A percentile compares a stretch with the other conserved stretches of the same genome.
Evolutionary conservation across 1,284 basidiomycete species (phyloP).

Genomic region (Rhodotorula sp.): DNA sequence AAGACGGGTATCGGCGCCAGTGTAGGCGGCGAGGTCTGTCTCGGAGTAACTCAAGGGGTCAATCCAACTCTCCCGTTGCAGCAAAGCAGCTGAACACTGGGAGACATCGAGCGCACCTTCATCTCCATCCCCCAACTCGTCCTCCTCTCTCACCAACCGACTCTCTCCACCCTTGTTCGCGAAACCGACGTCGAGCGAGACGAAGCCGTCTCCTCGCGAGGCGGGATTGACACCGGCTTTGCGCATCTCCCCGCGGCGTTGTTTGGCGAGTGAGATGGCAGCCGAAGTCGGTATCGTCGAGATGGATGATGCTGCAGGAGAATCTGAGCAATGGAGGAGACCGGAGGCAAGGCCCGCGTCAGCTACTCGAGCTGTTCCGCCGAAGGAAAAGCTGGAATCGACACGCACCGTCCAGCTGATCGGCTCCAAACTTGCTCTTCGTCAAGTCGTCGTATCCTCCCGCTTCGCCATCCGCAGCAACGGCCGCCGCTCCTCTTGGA

Average conservation of each 20-base stretch:
- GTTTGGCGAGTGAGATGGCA: slow-evolving; percentile 30
- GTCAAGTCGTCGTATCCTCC: slow-evolving; percentile 34
- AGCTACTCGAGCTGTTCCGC: neutral
- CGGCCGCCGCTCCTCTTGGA: neutral
- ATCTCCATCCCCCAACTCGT: slow-evolving; percentile 87
- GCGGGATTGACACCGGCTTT: slow-evolving; percentile 4
- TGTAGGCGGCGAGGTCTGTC: slow-evolving; percentile 84
- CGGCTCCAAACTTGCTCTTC: slow-evolving; percentile 40
- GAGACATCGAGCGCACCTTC: slow-evolving; percentile 63
- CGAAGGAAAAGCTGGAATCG: neutral
- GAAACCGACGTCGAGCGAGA: slow-evolving; percentile 69
- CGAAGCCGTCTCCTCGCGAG: slow-evolving; percentile 64
- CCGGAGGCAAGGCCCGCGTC: neutral
- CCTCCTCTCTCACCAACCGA: slow-evolving; percentile 82
- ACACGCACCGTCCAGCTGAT: slow-evolving; percentile 56
- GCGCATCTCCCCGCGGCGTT: slow-evolving; percentile 31
- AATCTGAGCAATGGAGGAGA: neutral
- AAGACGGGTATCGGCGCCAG: slow-evolving; percentile 79
- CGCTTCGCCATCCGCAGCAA: neutral
- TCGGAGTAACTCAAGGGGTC: neutral
- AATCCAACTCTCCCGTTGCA: too few species aligned
- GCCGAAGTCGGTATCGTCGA: slow-evolving; percentile 13
- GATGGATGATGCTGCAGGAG: neutral
- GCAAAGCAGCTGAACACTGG: slow-evolving; percentile 60
- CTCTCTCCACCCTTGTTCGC: slow-evolving; percentile 61